Percentiles rank a stretch among this genome's conserved stretches.
Evolutionary conservation across 1,139 yeast species (phyloP).

Genomic region (Nakaseomyces kungkrabaensis): DNA sequence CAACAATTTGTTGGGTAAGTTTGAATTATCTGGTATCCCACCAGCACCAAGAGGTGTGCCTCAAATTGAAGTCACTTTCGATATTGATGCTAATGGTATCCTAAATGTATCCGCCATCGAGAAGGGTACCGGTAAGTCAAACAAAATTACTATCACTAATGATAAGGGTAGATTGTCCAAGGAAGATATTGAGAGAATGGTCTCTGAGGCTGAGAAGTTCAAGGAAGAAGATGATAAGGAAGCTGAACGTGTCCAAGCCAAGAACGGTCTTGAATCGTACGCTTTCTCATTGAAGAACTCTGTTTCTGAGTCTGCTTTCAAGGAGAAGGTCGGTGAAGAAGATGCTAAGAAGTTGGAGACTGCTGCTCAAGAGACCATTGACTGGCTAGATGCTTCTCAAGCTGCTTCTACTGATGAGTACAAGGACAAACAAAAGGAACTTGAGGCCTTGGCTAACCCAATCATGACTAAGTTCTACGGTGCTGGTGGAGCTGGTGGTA

Average conservation of each 20-base stretch:
- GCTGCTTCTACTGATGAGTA: conserved; percentile 81
- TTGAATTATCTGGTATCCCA: conserved; percentile 88
- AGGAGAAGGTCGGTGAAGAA: conserved; percentile 69
- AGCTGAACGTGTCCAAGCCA: conserved; percentile 63
- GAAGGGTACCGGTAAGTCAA: conserved; percentile 81
- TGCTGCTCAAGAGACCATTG: conserved; percentile 72
- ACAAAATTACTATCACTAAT: conserved; percentile 71
- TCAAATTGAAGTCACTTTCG: conserved; percentile 93
- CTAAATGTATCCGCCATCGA: conserved; percentile 87
- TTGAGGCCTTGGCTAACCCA: conserved; percentile 55
- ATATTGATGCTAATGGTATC: conserved; percentile 92
- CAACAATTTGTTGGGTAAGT: conserved; percentile 89
- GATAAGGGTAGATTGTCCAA: conserved; percentile 89
- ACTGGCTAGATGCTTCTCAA: conserved; percentile 78
- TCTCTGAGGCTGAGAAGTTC: conserved; percentile 73
- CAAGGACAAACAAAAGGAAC: conserved; percentile 53
- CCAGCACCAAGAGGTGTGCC: conserved; percentile 98
- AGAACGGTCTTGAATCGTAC: conserved; percentile 77
- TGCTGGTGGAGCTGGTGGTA: conserved; percentile 41
- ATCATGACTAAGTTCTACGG: conserved; percentile 53
- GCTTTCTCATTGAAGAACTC: conserved; percentile 73
- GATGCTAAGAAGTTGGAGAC: conserved; percentile 75
- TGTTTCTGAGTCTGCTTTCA: conserved; percentile 49
- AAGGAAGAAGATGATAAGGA: conserved; percentile 72
- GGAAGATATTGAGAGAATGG: conserved; percentile 90